Conservation (phyloP, 306 rosid species). For the Cucurbita ficifolia region DNA sequence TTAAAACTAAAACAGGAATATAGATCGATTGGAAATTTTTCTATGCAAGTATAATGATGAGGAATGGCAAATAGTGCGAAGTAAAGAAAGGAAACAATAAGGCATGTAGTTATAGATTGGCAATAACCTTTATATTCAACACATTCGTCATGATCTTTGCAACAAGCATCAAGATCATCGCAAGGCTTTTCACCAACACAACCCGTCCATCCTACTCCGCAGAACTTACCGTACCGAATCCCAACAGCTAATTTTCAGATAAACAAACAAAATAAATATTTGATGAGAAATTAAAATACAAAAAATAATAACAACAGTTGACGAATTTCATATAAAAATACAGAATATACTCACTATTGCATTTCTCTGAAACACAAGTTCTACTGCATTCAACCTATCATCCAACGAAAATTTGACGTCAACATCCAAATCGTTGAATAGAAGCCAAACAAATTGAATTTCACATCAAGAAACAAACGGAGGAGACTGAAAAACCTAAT, state of each 20-base stretch:
- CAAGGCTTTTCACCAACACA: slow-evolving; percentile 81
- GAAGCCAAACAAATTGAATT: neutral
- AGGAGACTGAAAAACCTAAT: neutral
- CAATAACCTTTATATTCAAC: slow-evolving; percentile 41
- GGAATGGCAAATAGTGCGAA: neutral
- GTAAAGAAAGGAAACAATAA: neutral
- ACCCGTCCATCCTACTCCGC: slow-evolving; percentile 73
- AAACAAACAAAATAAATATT: neutral
- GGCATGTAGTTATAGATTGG: neutral
- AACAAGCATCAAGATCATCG: slow-evolving; percentile 84
- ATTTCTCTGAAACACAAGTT: slow-evolving; percentile 38
- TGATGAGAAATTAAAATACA: neutral
- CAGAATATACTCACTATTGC: slow-evolving; percentile 36
- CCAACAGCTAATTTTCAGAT: slow-evolving; percentile 27
- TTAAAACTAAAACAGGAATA: neutral
- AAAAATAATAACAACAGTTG: neutral
- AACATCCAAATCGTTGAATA: neutral
- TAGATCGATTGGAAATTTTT: neutral
- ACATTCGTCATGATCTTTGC: slow-evolving; percentile 69
- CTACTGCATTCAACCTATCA: slow-evolving; percentile 50
- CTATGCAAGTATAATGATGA: neutral
- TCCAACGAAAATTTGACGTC: neutral
- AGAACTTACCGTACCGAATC: slow-evolving; percentile 75
- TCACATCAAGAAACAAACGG: neutral
- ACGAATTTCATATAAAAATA: neutral